phyloP scores from a whole-genome alignment of 768 basidiomycete species.

The Boletus patriciae region DNA sequence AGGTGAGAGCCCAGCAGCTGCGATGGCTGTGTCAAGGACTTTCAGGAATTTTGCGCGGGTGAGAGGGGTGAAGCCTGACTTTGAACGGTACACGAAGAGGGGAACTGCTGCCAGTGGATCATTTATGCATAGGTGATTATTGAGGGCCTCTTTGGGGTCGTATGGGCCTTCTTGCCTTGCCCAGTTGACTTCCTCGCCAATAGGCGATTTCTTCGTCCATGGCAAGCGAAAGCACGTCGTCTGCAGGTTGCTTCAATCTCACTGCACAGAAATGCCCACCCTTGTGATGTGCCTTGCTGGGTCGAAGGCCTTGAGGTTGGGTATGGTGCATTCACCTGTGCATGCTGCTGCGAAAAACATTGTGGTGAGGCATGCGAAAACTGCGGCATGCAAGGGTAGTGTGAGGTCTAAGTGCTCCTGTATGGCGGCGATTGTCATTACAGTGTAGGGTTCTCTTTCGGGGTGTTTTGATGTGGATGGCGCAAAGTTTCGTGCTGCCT shows the following conservation, averaged over 20 bases:
- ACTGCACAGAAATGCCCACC: background rate
- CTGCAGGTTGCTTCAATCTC: background rate
- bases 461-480: background rate
- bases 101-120: background rate
- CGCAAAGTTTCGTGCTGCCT: background rate
- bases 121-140: background rate
- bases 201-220: background rate
- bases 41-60: background rate
- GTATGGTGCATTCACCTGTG: background rate
- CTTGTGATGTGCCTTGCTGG: background rate
- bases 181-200: background rate
- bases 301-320: background rate
- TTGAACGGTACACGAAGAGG: background rate
- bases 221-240: background rate
- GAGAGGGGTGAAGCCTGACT: too few relatives aligned
- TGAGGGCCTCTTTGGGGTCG: background rate
- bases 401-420: background rate
- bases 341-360: background rate
- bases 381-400: background rate
- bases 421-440: background rate
- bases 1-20: accelerated
- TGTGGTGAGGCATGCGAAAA: background rate
- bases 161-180: background rate
- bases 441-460: background rate
- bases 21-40: too few relatives aligned